Evolutionary conservation across 192 early-diverging fungal genomes (phyloP), one percentile per base, ranked within the genome.

Genomic region (Coemansia sp.): DNA sequence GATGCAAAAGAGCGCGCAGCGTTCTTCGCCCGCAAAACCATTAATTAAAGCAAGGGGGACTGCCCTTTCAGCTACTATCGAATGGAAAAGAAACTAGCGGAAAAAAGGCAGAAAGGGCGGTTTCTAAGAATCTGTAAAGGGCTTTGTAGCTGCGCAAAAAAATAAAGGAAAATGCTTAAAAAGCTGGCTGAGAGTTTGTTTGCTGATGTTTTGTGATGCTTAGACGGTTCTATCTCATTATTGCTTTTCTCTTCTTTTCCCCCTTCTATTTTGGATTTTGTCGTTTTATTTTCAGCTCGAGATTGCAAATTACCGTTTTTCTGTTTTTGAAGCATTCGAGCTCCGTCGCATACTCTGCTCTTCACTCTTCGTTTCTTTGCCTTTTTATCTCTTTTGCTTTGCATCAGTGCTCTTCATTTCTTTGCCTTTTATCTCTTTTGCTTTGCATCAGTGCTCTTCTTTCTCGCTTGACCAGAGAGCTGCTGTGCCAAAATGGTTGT

Each of bases 311-410:
- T n/a, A n/a, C n/a, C n/a, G n/a, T n/a, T n/a, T n/a, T n/a, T n/a
- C n/a, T n/a, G n/a, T n/a, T n/a, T n/a, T n/a, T n/a, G n/a, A n/a
- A n/a, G n/a, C n/a, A n/a, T n/a, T n/a, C n/a, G n/a, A n/a, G n/a
- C n/a, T n/a, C n/a, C n/a, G n/a, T n/a, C n/a, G n/a, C n/a, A n/a
- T n/a, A n/a, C n/a, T n/a, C n/a, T n/a, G n/a, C n/a, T n/a, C n/a
- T n/a, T n/a, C n/a, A n/a, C 39, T 42, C 11, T 49, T 34, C 42
- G 28, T 16, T 46, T 60, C 49, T 49, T 35, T 36, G 9, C 46
- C 4, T 46, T 24, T 48, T 71, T 47, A 2, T 60, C 61, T 55
- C 39, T 19, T n/a, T n/a, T n/a, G n/a, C n/a, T n/a, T n/a, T n/a
- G n/a, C n/a, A n/a, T n/a, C n/a, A 34, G 5, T 29, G 16, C 16